phyloP scores from a whole-genome alignment of 805 yeast genomes.

The Grigorovia yakushimaensis region DNA sequence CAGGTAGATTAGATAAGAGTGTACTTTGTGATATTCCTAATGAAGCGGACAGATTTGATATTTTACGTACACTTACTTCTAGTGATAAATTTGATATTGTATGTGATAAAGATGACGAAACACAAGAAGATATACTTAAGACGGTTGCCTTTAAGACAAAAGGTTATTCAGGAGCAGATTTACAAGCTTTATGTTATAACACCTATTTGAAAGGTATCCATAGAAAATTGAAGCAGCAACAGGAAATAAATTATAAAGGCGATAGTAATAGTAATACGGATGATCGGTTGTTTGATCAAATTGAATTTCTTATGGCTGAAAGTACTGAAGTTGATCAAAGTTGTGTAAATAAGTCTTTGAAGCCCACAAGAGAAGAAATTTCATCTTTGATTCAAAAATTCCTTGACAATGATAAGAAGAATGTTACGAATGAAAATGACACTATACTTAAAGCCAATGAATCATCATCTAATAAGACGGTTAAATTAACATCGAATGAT shows the following conservation, averaged over 20 bases:
- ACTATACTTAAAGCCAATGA: neutral
- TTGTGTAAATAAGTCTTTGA: neutral
- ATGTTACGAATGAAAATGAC: neutral
- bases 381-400: too few relatives aligned
- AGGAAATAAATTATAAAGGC: neutral
- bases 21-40: constrained; percentile 84
- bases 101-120: constrained; percentile 22
- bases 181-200: constrained; percentile 85
- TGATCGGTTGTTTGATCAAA: neutral
- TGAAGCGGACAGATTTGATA: constrained; percentile 60
- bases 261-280: neutral
- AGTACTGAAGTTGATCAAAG: neutral
- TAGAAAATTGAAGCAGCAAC: constrained; percentile 35
- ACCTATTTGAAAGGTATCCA: constrained; percentile 85
- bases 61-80: constrained; percentile 31
- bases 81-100: constrained; percentile 8
- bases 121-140: constrained; percentile 25
- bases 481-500: constrained; percentile 40
- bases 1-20: constrained; percentile 91
- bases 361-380: neutral
- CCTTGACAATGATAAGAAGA: neutral
- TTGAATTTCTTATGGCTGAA: neutral
- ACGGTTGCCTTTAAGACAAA: constrained; percentile 47
- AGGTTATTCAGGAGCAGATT: constrained; percentile 90
- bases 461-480: constrained; percentile 1